Percentiles rank a stretch among this genome's conserved stretches.
These are phyloP conservation scores for Fusarium dlaminii DNA, from an alignment of 2,329 filamentous ascomycete genomes.

Conservation along the genomic window DNA sequence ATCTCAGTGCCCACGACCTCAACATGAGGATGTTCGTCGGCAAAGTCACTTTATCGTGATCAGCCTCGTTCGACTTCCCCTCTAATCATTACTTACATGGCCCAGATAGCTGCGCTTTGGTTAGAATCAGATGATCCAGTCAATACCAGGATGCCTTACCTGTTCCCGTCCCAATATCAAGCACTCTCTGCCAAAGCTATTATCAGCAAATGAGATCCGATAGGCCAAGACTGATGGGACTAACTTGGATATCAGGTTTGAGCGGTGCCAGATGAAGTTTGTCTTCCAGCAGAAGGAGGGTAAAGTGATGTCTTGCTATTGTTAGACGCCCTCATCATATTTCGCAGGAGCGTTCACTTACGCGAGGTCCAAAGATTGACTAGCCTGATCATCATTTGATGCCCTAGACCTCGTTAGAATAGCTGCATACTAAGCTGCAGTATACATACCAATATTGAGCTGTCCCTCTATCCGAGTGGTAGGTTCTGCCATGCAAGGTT, in stretches of 20 bases:
- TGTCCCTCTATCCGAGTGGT: constrained; percentile 6
- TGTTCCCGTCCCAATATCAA: constrained; percentile 14
- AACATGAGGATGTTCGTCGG: constrained; percentile 9
- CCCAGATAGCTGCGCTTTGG: not conserved
- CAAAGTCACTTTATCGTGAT: constrained; percentile 7
- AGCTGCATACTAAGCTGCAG: rapidly evolving
- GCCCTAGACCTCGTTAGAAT: not conserved
- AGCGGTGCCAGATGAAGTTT: constrained; percentile 4
- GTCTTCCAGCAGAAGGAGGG: not conserved
- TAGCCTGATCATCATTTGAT: constrained; percentile 4
- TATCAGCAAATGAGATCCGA: not conserved
- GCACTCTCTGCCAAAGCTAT: not conserved
- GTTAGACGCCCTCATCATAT: not conserved
- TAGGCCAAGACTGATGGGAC: not conserved
- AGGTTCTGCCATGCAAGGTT: constrained; percentile 5
- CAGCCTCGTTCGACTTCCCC: rapidly evolving
- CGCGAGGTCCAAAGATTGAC: constrained; percentile 10
- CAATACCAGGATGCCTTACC: not conserved
- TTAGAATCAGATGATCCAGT: not conserved
- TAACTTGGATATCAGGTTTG: not conserved
- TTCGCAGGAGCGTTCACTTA: not conserved
- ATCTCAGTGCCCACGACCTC: constrained; percentile 23
- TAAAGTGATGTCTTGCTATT: constrained; percentile 3
- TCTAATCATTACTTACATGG: not conserved
- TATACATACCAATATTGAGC: not conserved